Evolutionary conservation across 108 stramenopile genomes (phyloP).

Genomic region (Aurantiochytrium sp.): DNA sequence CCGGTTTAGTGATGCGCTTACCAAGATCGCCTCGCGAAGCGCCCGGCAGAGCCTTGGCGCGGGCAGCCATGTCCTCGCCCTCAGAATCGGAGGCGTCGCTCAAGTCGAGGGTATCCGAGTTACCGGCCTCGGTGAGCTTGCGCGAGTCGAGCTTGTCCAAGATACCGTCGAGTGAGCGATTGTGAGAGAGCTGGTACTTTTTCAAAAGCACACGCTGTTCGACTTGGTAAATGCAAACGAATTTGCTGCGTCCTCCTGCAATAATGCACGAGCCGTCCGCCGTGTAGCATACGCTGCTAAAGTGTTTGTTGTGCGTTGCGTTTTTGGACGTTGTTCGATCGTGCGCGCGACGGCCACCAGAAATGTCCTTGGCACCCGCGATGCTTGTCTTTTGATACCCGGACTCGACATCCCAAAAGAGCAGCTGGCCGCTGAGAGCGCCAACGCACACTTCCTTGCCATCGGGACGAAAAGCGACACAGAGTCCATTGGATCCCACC

Average conservation of each 20-base stretch:
- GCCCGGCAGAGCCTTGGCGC: constrained; percentile 27
- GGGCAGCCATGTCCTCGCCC: constrained; percentile 17
- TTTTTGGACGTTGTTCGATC: constrained; percentile 77
- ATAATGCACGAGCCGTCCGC: constrained; percentile 90
- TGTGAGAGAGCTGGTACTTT: constrained; percentile 97
- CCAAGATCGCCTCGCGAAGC: constrained; percentile 11
- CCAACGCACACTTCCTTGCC: constrained; percentile 85
- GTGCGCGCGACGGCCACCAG: constrained; percentile 75
- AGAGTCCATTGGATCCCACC: constrained; percentile 86
- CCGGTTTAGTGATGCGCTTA: constrained; percentile 20
- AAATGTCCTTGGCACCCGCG: constrained; percentile 76
- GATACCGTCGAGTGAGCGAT: constrained; percentile 51
- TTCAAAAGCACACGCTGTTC: constrained; percentile 82
- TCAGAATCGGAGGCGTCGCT: constrained; percentile 12
- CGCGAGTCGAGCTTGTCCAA: constrained; percentile 42
- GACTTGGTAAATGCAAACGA: constrained; percentile 92
- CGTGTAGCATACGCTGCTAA: constrained; percentile 87
- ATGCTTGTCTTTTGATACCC: constrained; percentile 69
- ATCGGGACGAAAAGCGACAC: constrained; percentile 83
- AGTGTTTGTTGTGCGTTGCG: constrained; percentile 78
- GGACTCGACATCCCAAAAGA: constrained; percentile 84
- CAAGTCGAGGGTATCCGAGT: constrained; percentile 26
- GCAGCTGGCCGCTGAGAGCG: constrained; percentile 79
- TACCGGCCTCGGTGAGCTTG: constrained; percentile 28
- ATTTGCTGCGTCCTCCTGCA: constrained; percentile 93